A percentile compares a stretch with the other conserved stretches of the same genome.
Evolutionary conservation across 305 asterid genomes (phyloP).

Genomic region (Solanum hybrid): DNA sequence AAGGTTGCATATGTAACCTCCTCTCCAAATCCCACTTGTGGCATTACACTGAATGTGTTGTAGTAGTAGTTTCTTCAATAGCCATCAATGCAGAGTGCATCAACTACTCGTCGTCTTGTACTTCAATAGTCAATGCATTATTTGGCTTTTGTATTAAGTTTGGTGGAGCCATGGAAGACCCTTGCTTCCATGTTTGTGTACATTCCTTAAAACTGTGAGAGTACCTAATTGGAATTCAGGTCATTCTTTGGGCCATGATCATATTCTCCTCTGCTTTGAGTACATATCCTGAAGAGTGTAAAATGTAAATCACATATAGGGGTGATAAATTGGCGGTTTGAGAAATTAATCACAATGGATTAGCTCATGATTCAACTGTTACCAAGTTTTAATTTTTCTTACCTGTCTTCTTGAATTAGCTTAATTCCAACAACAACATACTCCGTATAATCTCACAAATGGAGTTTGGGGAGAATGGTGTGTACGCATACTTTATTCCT

Average conservation of each 20-base stretch:
- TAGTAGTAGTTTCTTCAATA: not conserved
- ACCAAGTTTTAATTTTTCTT: not conserved
- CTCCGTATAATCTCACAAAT: not conserved
- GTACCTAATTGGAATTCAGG: not conserved
- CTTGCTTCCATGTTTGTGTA: not conserved
- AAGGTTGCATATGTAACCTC: not conserved
- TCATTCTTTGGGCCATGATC: not conserved
- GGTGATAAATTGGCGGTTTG: not conserved
- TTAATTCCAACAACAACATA: not conserved
- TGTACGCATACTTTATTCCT: too few relatives aligned
- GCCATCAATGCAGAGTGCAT: not conserved
- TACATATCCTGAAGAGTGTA: not conserved
- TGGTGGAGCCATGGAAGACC: not conserved
- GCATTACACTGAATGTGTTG: not conserved
- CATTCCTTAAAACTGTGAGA: not conserved
- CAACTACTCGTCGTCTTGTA: not conserved
- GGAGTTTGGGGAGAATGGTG: not conserved
- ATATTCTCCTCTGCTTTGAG: not conserved
- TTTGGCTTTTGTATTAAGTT: not conserved
- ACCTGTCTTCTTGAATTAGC: not conserved
- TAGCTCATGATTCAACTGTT: too few relatives aligned
- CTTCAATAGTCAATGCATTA: not conserved
- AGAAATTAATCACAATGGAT: too few relatives aligned
- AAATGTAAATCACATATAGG: not conserved
- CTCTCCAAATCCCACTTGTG: not conserved